Conservation (phyloP, 2,329 filamentous ascomycete species). For the Paecilomyces sp. region DNA sequence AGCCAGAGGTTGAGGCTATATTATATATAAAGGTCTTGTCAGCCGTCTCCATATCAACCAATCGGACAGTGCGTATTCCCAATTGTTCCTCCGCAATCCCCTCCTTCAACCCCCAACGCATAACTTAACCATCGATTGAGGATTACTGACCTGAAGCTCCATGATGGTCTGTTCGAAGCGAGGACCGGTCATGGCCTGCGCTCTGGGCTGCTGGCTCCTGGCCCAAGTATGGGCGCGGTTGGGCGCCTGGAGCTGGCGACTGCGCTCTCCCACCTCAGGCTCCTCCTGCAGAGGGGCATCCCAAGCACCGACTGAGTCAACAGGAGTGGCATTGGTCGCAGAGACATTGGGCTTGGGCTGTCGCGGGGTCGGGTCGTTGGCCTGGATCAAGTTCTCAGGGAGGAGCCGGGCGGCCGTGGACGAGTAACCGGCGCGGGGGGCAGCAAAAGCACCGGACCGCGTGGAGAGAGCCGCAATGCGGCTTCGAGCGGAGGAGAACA, state of each 20-base stretch:
- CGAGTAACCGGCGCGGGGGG: constrained; percentile 35
- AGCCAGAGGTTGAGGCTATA: constrained; percentile 75
- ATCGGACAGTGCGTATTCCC: constrained; percentile 5
- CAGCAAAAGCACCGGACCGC: constrained; percentile 19
- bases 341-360: constrained; percentile 50
- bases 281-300: constrained; percentile 51
- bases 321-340: constrained; percentile 53
- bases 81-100: not conserved
- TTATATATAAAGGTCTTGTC: constrained; percentile 36
- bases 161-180: constrained; percentile 97
- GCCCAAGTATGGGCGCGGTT: constrained; percentile 81
- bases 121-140: not conserved
- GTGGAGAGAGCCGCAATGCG: constrained; percentile 39
- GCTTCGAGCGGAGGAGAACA: constrained; percentile 40
- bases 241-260: constrained; percentile 67
- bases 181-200: constrained; percentile 82
- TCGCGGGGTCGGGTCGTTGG: constrained; percentile 53
- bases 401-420: constrained; percentile 31
- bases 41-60: constrained; percentile 11
- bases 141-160: constrained; percentile 67
- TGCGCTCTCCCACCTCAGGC: constrained; percentile 47
- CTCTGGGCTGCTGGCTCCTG: constrained; percentile 72
- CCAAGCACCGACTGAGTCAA: constrained; percentile 40
- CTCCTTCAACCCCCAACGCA: not conserved
- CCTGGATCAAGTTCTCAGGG: constrained; percentile 33